A percentile compares a stretch with the other conserved stretches of the same genome.
These are phyloP conservation scores for Phyllostachys edulis DNA, from an alignment of 176 grass and related monocot species.

Conservation along the genomic window DNA sequence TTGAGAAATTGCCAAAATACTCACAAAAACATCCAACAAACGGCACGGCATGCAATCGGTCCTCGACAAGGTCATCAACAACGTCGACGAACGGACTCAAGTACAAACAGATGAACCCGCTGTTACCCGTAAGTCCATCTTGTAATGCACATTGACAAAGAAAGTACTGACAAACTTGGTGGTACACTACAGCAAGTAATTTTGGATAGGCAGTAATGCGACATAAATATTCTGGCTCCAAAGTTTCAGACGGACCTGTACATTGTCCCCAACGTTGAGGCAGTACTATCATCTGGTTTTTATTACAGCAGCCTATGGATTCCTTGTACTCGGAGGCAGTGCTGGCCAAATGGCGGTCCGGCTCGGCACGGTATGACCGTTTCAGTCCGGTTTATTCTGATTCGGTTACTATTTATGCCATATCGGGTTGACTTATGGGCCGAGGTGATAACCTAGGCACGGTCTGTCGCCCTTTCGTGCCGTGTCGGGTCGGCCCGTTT, in stretches of 20 bases:
- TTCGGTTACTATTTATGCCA: too few species aligned
- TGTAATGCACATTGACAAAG: neutral
- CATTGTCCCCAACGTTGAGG: neutral
- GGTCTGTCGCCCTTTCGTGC: too few species aligned
- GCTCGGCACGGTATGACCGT: too few species aligned
- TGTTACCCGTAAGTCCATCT: neutral
- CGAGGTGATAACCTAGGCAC: too few species aligned
- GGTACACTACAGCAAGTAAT: neutral
- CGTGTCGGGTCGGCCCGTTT: too few species aligned
- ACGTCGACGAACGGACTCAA: neutral
- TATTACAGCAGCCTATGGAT: neutral
- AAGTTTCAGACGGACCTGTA: neutral
- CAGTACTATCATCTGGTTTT: neutral
- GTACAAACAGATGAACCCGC: neutral
- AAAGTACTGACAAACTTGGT: neutral
- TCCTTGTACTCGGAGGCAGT: neutral
- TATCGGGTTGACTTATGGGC: too few species aligned
- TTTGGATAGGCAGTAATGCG: neutral
- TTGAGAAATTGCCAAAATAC: too few species aligned
- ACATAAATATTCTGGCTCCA: neutral
- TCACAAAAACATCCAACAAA: too few species aligned
- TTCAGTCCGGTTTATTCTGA: too few species aligned
- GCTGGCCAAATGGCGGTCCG: too few species aligned
- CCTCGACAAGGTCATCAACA: neutral
- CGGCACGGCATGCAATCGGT: slow-evolving; percentile 7